Evolutionary conservation across 805 yeast genomes (phyloP).

Genomic region (Ogataea nonfermentans): DNA sequence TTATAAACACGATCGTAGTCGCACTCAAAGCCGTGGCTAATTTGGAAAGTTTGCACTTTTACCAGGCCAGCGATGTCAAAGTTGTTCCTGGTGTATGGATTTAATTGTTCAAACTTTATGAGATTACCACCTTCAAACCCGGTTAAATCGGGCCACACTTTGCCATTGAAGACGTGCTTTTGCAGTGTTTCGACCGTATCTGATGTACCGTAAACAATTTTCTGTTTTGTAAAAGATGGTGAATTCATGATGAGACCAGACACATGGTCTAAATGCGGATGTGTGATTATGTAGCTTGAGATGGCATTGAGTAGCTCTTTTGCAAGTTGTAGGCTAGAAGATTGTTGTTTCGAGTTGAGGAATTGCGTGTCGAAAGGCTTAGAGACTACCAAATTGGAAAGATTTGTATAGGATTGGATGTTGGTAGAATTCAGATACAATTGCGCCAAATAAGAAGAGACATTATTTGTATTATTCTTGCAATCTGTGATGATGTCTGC

Average conservation of each 20-base stretch:
- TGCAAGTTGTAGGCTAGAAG: constrained; percentile 15
- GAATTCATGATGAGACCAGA: constrained; percentile 68
- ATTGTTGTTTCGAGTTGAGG: constrained; percentile 4
- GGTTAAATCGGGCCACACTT: constrained; percentile 75
- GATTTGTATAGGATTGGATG: constrained; percentile 12
- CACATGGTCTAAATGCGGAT: constrained; percentile 83
- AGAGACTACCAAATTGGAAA: neutral
- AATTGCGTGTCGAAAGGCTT: constrained; percentile 11
- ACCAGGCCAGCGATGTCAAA: neutral
- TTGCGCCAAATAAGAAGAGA: constrained; percentile 14
- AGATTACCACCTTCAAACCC: constrained; percentile 28
- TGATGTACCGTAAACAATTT: constrained; percentile 51
- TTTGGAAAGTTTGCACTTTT: constrained; percentile 40
- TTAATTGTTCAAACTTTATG: constrained; percentile 17
- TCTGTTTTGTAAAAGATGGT: constrained; percentile 46
- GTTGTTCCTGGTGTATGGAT: constrained; percentile 2
- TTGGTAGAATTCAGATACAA: constrained; percentile 19
- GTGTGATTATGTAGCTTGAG: constrained; percentile 59
- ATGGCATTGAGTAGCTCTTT: constrained; percentile 36
- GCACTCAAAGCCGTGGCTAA: constrained; percentile 36
- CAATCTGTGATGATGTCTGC: constrained; percentile 34
- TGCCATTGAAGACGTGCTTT: constrained; percentile 64
- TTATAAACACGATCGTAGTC: constrained; percentile 30
- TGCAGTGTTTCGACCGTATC: constrained; percentile 52
- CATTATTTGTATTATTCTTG: constrained; percentile 1